Evolutionary conservation across 768 basidiomycete genomes (phyloP).

Genomic region (Kwoniella dejecticola): DNA sequence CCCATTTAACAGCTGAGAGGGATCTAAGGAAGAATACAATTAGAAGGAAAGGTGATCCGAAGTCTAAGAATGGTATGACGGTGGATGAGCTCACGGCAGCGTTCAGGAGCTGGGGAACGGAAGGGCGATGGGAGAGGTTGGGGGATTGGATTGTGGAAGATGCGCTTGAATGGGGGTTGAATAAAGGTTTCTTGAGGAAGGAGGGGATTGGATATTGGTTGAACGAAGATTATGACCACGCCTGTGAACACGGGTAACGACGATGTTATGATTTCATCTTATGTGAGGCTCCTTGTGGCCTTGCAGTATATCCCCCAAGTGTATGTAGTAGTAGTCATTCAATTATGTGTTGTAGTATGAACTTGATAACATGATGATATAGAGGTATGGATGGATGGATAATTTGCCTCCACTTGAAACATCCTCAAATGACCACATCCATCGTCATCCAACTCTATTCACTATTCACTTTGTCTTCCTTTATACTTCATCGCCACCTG

Average conservation of each 20-base stretch:
- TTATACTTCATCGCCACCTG: too few relatives aligned
- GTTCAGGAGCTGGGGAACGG: slow-evolving; percentile 36
- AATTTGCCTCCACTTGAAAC: too few relatives aligned
- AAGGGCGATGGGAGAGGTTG: slow-evolving; percentile 49
- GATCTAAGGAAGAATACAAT: slow-evolving; percentile 12
- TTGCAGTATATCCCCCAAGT: too few relatives aligned
- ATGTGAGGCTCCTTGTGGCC: not conserved
- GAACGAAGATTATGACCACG: not conserved
- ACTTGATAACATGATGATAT: too few relatives aligned
- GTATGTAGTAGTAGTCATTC: too few relatives aligned
- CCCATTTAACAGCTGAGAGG: slow-evolving; percentile 26
- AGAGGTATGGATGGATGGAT: too few relatives aligned
- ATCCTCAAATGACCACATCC: too few relatives aligned
- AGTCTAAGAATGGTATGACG: slow-evolving; percentile 35
- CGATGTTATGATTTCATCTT: not conserved
- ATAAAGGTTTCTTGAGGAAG: slow-evolving; percentile 20
- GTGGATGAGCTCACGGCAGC: slow-evolving; percentile 24
- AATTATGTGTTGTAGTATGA: too few relatives aligned
- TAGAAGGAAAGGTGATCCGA: slow-evolving; percentile 24
- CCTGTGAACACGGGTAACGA: too few relatives aligned
- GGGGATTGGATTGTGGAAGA: slow-evolving; percentile 40
- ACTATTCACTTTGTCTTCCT: too few relatives aligned
- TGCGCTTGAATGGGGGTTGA: slow-evolving; percentile 29
- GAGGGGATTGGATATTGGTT: slow-evolving; percentile 41
- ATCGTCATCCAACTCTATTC: too few relatives aligned